Evolutionary conservation across 305 asterid genomes (phyloP).

Genomic region (Striga hermonthica): DNA sequence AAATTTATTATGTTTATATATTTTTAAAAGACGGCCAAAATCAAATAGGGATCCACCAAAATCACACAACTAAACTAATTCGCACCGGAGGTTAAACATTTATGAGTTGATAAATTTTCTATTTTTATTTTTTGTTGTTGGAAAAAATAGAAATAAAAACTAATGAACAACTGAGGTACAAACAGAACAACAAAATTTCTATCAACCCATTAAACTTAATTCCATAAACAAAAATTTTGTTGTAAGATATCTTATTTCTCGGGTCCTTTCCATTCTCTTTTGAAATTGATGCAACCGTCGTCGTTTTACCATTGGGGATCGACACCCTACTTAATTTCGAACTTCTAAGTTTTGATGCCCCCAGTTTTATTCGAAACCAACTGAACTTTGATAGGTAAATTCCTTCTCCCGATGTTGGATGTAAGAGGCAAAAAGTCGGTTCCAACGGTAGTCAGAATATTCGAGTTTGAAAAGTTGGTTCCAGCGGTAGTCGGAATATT

Average conservation of each 20-base stretch:
- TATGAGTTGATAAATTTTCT: no score
- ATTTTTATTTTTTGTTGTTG: no score
- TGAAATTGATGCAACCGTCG: conserved; percentile 39
- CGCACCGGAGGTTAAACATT: no score
- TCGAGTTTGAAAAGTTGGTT: conserved; percentile 34
- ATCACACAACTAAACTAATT: no score
- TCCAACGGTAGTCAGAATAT: conserved; percentile 32
- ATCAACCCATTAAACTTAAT: no score
- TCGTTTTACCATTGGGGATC: conserved; percentile 46
- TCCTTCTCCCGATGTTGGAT: conserved; percentile 44
- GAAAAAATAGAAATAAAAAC: no score
- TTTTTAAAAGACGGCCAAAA: no score
- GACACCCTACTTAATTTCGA: conserved; percentile 37
- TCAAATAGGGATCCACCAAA: no score
- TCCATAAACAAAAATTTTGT: no score
- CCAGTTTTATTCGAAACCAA: conserved; percentile 56
- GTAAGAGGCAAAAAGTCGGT: conserved; percentile 35
- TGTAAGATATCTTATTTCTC: conserved; percentile 62
- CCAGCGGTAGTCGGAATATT: conserved; percentile 33
- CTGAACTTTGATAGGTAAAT: conserved; percentile 40
- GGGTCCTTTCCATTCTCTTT: conserved; percentile 53
- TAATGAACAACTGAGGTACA: no score
- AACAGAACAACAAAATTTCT: no score
- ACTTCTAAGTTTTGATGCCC: conserved; percentile 41
- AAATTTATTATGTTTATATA: no score